Conservation (phyloP, 2,329 filamentous ascomycete genomes). For the Colletotrichum sp. region DNA sequence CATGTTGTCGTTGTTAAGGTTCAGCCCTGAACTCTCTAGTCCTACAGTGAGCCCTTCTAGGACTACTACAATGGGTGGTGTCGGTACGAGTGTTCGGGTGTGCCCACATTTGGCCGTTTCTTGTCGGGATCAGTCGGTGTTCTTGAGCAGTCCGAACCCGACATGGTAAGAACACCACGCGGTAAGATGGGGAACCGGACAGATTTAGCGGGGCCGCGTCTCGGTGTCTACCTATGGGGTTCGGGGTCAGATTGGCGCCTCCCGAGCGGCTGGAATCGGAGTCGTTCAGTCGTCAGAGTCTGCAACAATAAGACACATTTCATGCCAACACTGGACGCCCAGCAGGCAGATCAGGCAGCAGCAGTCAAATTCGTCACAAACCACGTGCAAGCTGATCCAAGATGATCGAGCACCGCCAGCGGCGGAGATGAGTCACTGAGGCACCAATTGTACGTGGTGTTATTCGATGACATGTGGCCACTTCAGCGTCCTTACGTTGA, state of each 20-base stretch:
- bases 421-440: not conserved
- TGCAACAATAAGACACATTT: not conserved
- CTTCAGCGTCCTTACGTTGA: not conserved
- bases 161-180: not conserved
- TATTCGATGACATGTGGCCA: not conserved
- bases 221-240: not conserved
- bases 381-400: not conserved
- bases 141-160: not conserved
- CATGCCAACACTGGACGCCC: not conserved
- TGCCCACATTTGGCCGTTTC: not conserved
- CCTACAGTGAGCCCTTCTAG: not conserved
- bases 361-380: not conserved
- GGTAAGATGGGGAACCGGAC: not conserved
- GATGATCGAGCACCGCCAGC: not conserved
- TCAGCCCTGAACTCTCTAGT: not conserved
- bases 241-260: not conserved
- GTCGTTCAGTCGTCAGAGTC: not conserved
- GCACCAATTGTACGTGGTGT: not conserved
- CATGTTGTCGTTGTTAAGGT: not conserved
- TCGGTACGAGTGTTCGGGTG: not conserved
- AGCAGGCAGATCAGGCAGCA: not conserved
- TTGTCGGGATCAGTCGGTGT: not conserved
- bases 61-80: not conserved
- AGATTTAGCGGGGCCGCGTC: not conserved
- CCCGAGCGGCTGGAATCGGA: not conserved